Evolutionary conservation across 441 rosid species (phyloP).

Genomic region (Adansonia gregorii): DNA sequence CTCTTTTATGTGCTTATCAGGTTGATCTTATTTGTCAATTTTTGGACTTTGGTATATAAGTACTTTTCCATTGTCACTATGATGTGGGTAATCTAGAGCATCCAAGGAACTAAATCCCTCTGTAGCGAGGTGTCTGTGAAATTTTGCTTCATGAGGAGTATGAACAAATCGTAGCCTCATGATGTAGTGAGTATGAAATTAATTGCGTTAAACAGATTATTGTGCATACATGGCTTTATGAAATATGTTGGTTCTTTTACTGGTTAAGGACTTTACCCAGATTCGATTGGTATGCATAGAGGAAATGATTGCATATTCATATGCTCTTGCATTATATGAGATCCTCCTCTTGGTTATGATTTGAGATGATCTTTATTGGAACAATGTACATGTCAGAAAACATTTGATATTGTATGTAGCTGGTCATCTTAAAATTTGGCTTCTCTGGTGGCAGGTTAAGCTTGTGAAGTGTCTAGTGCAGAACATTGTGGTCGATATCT

Average conservation of each 20-base stretch:
- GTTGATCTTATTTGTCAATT: neutral
- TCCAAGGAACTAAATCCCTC: neutral
- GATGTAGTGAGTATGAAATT: neutral
- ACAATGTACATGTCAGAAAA: neutral
- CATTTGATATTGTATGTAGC: slow-evolving; percentile 8
- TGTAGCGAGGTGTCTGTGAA: neutral
- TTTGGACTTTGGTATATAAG: neutral
- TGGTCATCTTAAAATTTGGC: slow-evolving; percentile 19
- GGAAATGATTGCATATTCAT: too few species aligned
- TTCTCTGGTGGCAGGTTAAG: slow-evolving; percentile 69
- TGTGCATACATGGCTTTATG: neutral
- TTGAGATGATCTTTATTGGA: neutral
- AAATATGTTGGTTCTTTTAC: neutral
- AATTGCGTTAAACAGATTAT: neutral
- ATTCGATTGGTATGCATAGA: neutral
- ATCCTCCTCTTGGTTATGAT: neutral
- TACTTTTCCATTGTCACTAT: neutral
- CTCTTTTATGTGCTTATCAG: neutral
- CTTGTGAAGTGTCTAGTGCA: slow-evolving; percentile 88
- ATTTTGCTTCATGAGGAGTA: neutral
- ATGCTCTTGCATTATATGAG: too few species aligned
- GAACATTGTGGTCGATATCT: slow-evolving; percentile 88
- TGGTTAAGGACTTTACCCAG: too few species aligned
- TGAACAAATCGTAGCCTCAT: neutral
- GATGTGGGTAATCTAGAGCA: neutral